A percentile compares a stretch with the other conserved stretches of the same genome.
phyloP scores from a whole-genome alignment of 2,329 filamentous ascomycete species.

The Zymoseptoria tritici region DNA sequence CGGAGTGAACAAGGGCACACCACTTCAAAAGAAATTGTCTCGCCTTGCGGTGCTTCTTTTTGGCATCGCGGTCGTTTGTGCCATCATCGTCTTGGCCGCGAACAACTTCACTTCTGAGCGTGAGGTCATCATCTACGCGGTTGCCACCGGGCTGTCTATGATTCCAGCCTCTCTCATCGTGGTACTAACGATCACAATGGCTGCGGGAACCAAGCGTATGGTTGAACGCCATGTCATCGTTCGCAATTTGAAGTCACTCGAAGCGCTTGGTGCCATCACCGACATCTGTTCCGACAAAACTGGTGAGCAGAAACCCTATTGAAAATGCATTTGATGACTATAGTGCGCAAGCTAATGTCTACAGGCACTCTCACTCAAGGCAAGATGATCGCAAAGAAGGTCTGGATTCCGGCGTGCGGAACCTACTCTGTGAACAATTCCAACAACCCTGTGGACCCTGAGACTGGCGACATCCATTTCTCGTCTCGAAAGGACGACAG shows the following conservation, averaged over 20 bases:
- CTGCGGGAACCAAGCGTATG: slow-evolving; percentile 57
- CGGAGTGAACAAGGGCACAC: slow-evolving; percentile 67
- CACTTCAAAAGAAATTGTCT: slow-evolving; percentile 75
- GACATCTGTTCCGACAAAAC: slow-evolving; percentile 67
- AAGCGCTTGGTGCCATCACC: slow-evolving; percentile 57
- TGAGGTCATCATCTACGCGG: slow-evolving; percentile 61
- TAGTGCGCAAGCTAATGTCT: neutral
- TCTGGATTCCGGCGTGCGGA: slow-evolving; percentile 54
- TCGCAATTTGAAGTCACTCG: slow-evolving; percentile 57
- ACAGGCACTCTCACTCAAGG: slow-evolving; percentile 47
- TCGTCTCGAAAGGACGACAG: slow-evolving; percentile 3
- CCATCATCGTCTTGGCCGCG: slow-evolving; percentile 60
- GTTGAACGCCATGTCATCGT: slow-evolving; percentile 58
- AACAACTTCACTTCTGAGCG: slow-evolving; percentile 49
- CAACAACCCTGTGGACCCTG: slow-evolving; percentile 52
- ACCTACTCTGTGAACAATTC: slow-evolving; percentile 54
- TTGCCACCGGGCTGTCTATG: slow-evolving; percentile 55
- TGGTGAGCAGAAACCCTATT: neutral
- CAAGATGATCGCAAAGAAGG: slow-evolving; percentile 57
- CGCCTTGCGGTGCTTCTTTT: slow-evolving; percentile 80
- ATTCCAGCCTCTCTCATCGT: slow-evolving; percentile 48
- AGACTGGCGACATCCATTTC: slow-evolving; percentile 51
- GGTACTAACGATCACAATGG: slow-evolving; percentile 36
- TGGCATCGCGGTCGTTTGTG: slow-evolving; percentile 61
- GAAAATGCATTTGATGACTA: neutral